phyloP scores from a whole-genome alignment of 2,329 filamentous ascomycete genomes.

The Catunica adiposa region DNA sequence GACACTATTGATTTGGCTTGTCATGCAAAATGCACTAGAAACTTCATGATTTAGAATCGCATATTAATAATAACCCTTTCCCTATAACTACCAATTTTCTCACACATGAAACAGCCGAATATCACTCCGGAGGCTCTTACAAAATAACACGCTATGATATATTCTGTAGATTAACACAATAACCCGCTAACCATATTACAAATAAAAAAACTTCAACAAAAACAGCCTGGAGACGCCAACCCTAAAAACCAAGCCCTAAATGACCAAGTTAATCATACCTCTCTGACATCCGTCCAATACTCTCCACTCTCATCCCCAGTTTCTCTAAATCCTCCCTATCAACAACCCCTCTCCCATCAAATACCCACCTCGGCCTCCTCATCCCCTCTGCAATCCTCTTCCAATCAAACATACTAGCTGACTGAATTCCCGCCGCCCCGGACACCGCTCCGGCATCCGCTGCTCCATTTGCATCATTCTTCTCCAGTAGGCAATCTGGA shows the following conservation, averaged over 20 bases:
- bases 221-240: neutral
- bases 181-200: neutral
- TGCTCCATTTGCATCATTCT: slow-evolving; percentile 22
- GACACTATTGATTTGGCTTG: no score
- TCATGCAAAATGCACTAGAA: no score
- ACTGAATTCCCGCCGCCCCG: slow-evolving; percentile 23
- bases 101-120: no score
- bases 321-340: slow-evolving; percentile 31
- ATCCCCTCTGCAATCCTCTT: slow-evolving; percentile 31
- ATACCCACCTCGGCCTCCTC: slow-evolving; percentile 38
- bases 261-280: neutral
- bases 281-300: slow-evolving; percentile 24
- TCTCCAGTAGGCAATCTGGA: slow-evolving; percentile 32
- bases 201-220: neutral
- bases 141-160: no score
- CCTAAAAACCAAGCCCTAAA: neutral
- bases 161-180: neutral
- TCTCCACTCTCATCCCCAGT: slow-evolving; percentile 36
- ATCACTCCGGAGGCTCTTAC: no score
- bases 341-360: slow-evolving; percentile 39
- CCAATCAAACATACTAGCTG: slow-evolving; percentile 37
- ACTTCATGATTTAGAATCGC: no score
- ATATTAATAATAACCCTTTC: no score
- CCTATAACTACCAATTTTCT: no score
- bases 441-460: neutral